Base-by-base conservation (phyloP, 257 asterid genomes). In the Linaria vulgaris region DNA sequence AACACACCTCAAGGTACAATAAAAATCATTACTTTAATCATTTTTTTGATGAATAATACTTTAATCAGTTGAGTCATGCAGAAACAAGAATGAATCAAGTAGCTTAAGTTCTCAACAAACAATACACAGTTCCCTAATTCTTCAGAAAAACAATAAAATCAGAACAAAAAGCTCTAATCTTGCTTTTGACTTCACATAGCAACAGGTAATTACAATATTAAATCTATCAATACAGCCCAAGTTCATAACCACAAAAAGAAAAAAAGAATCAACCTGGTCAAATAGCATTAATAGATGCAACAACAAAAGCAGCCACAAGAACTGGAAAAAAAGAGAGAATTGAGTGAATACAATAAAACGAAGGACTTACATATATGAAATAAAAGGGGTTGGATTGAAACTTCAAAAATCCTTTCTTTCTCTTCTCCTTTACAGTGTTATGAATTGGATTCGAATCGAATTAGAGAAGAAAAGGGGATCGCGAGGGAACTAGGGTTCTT, bases 61-160 rank as follows among this genome's bases (percentile, higher is more conserved):
- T 65, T 16, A 58, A 83, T 69, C 81, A 76, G 76, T 56, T 69
- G 16, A 67, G 69, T 58, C 80, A 69, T 63, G 69, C 69, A 59
- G 46, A 70, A 68, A 75, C 51, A 67, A 52, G 54, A 30, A 45
- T 30, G 67, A 72, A 54, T 61, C 49, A 15, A 41, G 67, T 70
- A 5, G 23, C 47, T 49, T 34, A 44, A 82, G 95, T 85, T 94
- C 97, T 87, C 83, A 12, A 22, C 95, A 90, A 76, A 72, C 57
- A 63, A 58, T 58, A 53, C 75, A 75, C 78, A 80, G 63, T 67
- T 53, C 62, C 59, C 53, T 44, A 76, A 79, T 72, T 64, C 60
- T 57, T 59, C 69, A 72, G 44, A 79, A 56, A 30, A 70, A 39
- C 61, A 55, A 61, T 0, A 56, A 27, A 60, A 74, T 63, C 78